phyloP scores from a whole-genome alignment of 192 early-diverging fungal species.

The Chytriomyces hyalinus region DNA sequence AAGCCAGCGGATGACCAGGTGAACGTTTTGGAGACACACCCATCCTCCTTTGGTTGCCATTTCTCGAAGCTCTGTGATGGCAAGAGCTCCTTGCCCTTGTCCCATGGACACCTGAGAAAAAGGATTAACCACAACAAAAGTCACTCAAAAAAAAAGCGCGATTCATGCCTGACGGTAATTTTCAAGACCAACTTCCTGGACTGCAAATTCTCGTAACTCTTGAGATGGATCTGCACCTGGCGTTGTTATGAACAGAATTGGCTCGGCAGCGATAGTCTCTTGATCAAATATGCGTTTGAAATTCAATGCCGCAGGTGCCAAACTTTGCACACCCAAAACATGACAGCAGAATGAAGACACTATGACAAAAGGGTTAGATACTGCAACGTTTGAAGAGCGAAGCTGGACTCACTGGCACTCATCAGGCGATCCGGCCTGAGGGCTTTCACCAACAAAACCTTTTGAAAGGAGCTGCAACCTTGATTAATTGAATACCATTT shows the following conservation, averaged over 20 bases:
- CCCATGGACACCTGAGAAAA: constrained; percentile 60
- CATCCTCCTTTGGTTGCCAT: constrained; percentile 49
- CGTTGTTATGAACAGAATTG: constrained; percentile 65
- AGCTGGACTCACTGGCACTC: constrained; percentile 51
- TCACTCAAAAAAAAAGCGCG: not conserved
- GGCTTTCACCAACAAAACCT: constrained; percentile 55
- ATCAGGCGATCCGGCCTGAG: constrained; percentile 60
- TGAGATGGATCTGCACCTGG: constrained; percentile 64
- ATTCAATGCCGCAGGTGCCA: constrained; percentile 54
- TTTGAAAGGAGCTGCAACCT: constrained; percentile 55
- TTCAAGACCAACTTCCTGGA: constrained; percentile 46
- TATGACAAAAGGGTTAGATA: constrained; percentile 20
- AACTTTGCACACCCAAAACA: constrained; percentile 41
- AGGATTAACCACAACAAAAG: no score
- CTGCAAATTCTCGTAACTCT: constrained; percentile 58
- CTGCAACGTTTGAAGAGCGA: not conserved
- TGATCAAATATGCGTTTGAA: constrained; percentile 41
- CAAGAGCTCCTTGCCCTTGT: constrained; percentile 63
- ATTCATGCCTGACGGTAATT: constrained; percentile 53
- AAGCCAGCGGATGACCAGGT: constrained; percentile 62
- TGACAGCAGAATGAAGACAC: constrained; percentile 49
- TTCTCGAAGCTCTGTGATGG: constrained; percentile 46
- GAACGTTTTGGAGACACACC: constrained; percentile 65
- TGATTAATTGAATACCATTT: not conserved
- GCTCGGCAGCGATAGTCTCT: constrained; percentile 54